Evolutionary conservation across 129 eudicot species (phyloP).

Genomic region (Chrysanthemum makinoi): DNA sequence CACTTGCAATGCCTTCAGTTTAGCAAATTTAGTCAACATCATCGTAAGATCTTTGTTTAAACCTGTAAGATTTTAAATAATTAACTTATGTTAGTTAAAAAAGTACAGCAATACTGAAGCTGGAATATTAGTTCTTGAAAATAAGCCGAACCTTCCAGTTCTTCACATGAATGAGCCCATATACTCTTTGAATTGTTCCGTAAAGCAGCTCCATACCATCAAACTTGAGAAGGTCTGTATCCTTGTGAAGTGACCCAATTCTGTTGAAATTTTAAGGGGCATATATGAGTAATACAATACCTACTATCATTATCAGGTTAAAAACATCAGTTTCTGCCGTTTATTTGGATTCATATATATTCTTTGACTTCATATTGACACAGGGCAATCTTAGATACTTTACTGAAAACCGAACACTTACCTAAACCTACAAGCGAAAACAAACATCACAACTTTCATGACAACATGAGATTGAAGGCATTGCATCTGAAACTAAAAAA

Average conservation of each 20-base stretch:
- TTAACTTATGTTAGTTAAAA: slow-evolving; percentile 10
- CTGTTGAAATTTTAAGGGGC: slow-evolving; percentile 40
- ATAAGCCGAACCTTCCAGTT: slow-evolving; percentile 64
- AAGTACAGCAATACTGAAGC: neutral
- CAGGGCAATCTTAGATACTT: neutral
- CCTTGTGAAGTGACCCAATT: slow-evolving; percentile 82
- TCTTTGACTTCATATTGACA: neutral
- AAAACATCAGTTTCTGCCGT: neutral
- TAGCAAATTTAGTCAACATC: slow-evolving; percentile 67
- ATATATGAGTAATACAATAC: no score
- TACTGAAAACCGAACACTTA: no score
- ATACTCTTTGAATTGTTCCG: slow-evolving; percentile 52
- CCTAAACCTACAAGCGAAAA: no score
- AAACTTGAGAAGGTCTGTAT: slow-evolving; percentile 83
- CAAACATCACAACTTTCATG: no score
- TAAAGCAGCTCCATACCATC: slow-evolving; percentile 94
- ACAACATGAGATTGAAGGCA: no score
- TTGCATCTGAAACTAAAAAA: neutral
- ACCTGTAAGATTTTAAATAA: slow-evolving; percentile 38
- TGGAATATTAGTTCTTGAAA: slow-evolving; percentile 1
- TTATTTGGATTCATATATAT: no score
- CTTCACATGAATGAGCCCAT: slow-evolving; percentile 73
- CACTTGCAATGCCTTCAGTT: slow-evolving; percentile 56
- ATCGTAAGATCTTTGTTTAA: slow-evolving; percentile 71
- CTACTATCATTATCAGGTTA: no score